These are phyloP conservation scores for Syncephalastrum monosporum DNA, from an alignment of 371 early-diverging fungal species.

Conservation along the genomic window DNA sequence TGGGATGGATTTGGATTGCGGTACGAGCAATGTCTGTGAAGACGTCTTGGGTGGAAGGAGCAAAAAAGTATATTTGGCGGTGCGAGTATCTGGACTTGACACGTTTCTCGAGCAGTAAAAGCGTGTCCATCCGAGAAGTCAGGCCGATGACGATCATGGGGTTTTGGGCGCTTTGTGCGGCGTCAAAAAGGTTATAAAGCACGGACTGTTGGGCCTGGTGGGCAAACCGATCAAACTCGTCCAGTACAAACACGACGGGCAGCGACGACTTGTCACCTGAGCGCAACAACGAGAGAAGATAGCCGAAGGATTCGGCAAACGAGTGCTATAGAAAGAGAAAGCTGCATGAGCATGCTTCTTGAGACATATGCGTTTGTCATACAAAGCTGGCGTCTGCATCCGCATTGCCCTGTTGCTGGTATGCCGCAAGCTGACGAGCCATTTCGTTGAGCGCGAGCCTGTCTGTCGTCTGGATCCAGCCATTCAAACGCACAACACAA, in stretches of 20 bases:
- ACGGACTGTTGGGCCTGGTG: constrained; percentile 87
- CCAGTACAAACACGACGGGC: constrained; percentile 83
- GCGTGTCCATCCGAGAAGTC: constrained; percentile 78
- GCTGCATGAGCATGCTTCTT: no score
- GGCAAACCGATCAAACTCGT: constrained; percentile 90
- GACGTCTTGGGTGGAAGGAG: constrained; percentile 54
- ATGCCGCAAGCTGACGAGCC: constrained; percentile 66
- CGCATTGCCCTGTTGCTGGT: constrained; percentile 17
- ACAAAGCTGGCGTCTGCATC: no score
- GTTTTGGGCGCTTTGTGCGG: constrained; percentile 79
- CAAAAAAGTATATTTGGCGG: constrained; percentile 72
- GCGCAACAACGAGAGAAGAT: constrained; percentile 62
- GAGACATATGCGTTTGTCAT: no score
- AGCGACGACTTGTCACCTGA: constrained; percentile 52
- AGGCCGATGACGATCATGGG: constrained; percentile 88
- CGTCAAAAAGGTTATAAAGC: constrained; percentile 91
- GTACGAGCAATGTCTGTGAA: constrained; percentile 56
- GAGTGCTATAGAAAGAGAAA: constrained; percentile 35
- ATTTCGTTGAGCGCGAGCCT: constrained; percentile 80
- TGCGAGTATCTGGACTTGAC: constrained; percentile 95
- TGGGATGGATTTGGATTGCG: constrained; percentile 36
- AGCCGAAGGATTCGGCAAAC: constrained; percentile 68
- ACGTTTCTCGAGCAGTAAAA: constrained; percentile 88
- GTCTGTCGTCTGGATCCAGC: constrained; percentile 82
- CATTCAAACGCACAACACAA: constrained; percentile 73